Evolutionary conservation across 305 asterid genomes (phyloP).

Genomic region (Solanum hybrid): DNA sequence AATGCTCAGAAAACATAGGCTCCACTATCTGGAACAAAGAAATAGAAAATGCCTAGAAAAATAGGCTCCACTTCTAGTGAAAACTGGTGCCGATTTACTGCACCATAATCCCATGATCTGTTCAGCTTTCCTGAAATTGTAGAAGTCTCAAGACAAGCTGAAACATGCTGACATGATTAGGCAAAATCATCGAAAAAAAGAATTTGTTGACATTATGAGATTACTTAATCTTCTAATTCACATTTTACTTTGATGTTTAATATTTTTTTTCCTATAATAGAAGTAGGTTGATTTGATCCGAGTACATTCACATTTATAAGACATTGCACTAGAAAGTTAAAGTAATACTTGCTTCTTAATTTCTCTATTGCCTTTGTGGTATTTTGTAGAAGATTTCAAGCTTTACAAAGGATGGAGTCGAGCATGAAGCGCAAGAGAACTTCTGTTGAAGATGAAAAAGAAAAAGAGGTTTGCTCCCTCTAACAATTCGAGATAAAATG

Average conservation of each 20-base stretch:
- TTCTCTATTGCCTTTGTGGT: neutral
- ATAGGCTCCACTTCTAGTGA: neutral
- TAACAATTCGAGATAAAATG: neutral
- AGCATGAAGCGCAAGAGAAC: neutral
- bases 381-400: neutral
- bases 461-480: neutral
- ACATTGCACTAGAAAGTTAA: no score
- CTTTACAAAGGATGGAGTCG: neutral
- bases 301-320: neutral
- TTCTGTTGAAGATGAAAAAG: neutral
- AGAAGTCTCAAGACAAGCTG: neutral
- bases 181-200: neutral
- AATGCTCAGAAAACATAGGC: neutral
- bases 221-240: neutral
- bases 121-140: neutral
- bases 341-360: neutral
- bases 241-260: neutral
- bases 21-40: neutral
- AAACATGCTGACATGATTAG: neutral
- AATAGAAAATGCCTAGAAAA: neutral
- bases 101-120: neutral
- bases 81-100: neutral
- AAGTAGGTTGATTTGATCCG: neutral
- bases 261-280: neutral
- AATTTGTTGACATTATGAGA: neutral